Percentiles rank a stretch among this genome's conserved stretches.
These are phyloP conservation scores for Castanopsis chinensis DNA, from an alignment of 306 rosid genomes.

Conservation along the genomic window DNA sequence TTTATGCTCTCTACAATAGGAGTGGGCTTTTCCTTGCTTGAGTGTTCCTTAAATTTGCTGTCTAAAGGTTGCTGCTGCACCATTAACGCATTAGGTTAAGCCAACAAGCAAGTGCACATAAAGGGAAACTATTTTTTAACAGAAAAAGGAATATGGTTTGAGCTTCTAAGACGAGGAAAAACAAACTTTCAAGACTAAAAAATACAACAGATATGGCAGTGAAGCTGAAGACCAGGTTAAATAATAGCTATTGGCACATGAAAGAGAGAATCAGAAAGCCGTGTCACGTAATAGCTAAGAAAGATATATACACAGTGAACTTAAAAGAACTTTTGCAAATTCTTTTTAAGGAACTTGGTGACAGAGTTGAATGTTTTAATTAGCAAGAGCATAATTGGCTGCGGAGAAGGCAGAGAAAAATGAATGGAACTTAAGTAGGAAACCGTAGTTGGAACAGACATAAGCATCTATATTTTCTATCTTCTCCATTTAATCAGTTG, in stretches of 20 bases:
- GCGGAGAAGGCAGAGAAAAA: neutral
- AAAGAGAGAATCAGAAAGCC: neutral
- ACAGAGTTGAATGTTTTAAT: neutral
- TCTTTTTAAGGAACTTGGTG: neutral
- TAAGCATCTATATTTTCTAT: constrained; percentile 11
- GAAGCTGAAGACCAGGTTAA: neutral
- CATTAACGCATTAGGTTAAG: constrained; percentile 23
- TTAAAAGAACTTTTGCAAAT: neutral
- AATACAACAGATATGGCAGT: neutral
- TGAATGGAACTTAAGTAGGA: constrained; percentile 7
- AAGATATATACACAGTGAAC: neutral
- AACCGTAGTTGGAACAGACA: neutral
- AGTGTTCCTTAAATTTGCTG: constrained; percentile 48
- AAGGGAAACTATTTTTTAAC: neutral
- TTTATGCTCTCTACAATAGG: constrained; percentile 45
- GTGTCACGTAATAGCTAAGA: neutral
- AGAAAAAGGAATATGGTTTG: neutral
- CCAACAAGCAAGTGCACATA: constrained; percentile 7
- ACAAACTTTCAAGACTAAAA: neutral
- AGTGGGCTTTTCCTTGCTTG: constrained; percentile 42
- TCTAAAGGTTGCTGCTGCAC: constrained; percentile 38
- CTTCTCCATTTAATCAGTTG: constrained; percentile 7
- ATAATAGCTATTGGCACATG: neutral
- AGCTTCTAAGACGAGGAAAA: neutral
- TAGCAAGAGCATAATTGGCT: neutral